Percentiles rank a stretch among this genome's conserved stretches.
Conservation (phyloP, 805 yeast genomes). For the Candida sakaeoensis region DNA sequence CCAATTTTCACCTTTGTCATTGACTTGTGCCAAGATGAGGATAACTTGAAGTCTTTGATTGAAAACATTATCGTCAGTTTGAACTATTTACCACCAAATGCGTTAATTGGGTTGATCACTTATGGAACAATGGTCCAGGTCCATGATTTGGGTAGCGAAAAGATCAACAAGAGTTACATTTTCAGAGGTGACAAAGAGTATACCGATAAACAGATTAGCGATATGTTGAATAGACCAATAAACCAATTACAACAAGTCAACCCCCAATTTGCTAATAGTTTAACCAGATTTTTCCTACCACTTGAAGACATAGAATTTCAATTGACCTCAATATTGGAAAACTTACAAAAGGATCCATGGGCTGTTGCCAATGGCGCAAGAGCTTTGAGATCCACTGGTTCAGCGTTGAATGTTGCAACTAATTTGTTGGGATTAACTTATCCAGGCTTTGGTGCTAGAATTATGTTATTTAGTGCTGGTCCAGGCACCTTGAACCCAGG, state of each 20-base stretch:
- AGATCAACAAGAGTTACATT: conserved; percentile 70
- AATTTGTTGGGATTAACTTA: conserved; percentile 76
- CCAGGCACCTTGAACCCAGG: conserved; percentile 96
- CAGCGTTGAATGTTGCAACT: conserved; percentile 84
- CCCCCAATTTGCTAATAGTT: conserved; percentile 27
- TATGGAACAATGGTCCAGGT: conserved; percentile 88
- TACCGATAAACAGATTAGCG: conserved; percentile 61
- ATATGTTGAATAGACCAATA: conserved; percentile 41
- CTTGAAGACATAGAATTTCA: conserved; percentile 78
- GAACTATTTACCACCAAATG: conserved; percentile 82
- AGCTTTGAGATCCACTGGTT: conserved; percentile 88
- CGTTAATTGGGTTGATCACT: conserved; percentile 82
- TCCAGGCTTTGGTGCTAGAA: conserved; percentile 83
- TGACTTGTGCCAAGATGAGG: conserved; percentile 87
- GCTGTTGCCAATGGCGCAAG: conserved; percentile 78
- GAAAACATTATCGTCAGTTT: conserved; percentile 75
- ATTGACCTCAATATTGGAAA: conserved; percentile 74
- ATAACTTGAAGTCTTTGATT: conserved; percentile 77
- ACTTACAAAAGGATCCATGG: conserved; percentile 83
- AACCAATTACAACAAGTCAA: conserved; percentile 20
- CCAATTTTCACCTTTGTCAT: conserved; percentile 84
- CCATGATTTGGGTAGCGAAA: conserved; percentile 68
- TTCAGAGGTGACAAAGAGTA: conserved; percentile 91
- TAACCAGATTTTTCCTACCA: conserved; percentile 67
- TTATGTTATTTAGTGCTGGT: conserved; percentile 89